Percentiles rank a stretch among this genome's conserved stretches.
Conservation (phyloP, 495 filamentous ascomycete genomes). For the Lepraria neglecta region DNA sequence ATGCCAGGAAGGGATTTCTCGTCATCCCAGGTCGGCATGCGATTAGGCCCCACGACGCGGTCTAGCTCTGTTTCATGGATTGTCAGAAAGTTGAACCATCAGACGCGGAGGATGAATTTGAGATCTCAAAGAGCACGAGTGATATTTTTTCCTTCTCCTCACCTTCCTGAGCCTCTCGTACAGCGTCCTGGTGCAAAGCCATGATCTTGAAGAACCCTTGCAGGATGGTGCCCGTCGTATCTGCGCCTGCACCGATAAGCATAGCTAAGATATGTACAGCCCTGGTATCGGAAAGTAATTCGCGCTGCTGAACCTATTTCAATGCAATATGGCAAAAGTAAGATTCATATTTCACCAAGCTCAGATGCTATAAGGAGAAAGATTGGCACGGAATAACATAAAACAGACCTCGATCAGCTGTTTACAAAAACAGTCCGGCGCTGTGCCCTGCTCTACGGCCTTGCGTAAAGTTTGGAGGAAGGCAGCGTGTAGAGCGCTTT, state of each 20-base stretch:
- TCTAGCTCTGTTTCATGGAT: slow-evolving; percentile 29
- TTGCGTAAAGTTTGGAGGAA: slow-evolving; percentile 14
- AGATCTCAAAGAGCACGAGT: neutral
- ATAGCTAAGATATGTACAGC: slow-evolving; percentile 30
- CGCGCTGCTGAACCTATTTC: slow-evolving; percentile 27
- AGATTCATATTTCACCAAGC: neutral
- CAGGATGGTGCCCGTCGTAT: slow-evolving; percentile 31
- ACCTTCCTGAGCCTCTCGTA: slow-evolving; percentile 24
- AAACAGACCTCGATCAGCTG: slow-evolving; percentile 8
- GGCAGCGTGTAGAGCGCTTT: slow-evolving; percentile 11
- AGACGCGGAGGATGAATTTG: neutral
- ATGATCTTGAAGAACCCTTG: slow-evolving; percentile 32
- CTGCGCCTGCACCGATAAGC: slow-evolving; percentile 32
- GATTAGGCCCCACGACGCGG: slow-evolving; percentile 28
- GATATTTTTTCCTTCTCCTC: neutral
- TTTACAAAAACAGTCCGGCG: slow-evolving; percentile 17
- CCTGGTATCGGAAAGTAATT: slow-evolving; percentile 28
- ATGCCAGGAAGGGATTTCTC: slow-evolving; percentile 27
- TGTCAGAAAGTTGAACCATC: neutral
- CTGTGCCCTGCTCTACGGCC: neutral
- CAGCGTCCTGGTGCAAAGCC: slow-evolving; percentile 22
- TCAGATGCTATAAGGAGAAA: neutral
- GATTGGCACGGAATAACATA: slow-evolving; percentile 1
- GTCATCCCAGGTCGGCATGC: slow-evolving; percentile 30
- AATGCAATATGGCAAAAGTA: slow-evolving; percentile 13